phyloP scores from a whole-genome alignment of 305 asterid species.

The Fraxinus latifolia region DNA sequence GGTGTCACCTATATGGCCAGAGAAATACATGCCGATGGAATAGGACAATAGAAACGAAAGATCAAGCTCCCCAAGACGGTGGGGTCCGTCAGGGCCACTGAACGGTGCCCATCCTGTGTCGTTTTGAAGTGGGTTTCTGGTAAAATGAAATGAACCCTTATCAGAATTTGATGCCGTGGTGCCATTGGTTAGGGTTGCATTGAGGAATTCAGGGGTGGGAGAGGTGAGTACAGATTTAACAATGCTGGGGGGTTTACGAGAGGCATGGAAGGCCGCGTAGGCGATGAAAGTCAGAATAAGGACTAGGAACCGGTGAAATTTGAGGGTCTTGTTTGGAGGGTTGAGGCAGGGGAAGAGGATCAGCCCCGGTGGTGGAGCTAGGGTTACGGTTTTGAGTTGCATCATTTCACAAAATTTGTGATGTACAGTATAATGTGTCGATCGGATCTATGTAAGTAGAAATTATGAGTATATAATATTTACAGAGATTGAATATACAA shows the following conservation, averaged over 20 bases:
- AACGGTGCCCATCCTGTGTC: slow-evolving; percentile 83
- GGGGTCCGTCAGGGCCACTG: slow-evolving; percentile 71
- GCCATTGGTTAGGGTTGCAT: slow-evolving; percentile 19
- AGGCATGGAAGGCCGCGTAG: slow-evolving; percentile 89
- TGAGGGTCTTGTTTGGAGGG: slow-evolving; percentile 45
- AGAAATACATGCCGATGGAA: slow-evolving; percentile 75
- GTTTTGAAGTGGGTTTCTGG: slow-evolving; percentile 17
- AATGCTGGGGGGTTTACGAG: slow-evolving; percentile 97
- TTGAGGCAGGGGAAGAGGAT: slow-evolving; percentile 51
- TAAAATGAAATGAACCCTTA: slow-evolving; percentile 17
- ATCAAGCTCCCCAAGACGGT: slow-evolving; percentile 94
- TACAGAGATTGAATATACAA: background rate
- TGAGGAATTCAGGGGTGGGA: slow-evolving; percentile 49
- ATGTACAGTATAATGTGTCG: background rate
- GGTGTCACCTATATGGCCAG: slow-evolving; percentile 81
- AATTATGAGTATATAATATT: background rate
- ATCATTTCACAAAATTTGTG: slow-evolving; percentile 29
- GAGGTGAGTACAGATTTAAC: slow-evolving; percentile 79
- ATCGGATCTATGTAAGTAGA: background rate
- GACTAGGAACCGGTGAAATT: slow-evolving; percentile 63
- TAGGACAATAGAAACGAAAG: slow-evolving; percentile 73
- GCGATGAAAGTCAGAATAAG: slow-evolving; percentile 73
- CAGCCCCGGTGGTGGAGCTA: slow-evolving; percentile 59
- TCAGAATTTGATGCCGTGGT: slow-evolving; percentile 27
- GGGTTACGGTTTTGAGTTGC: slow-evolving; percentile 32